These are phyloP conservation scores for Ogataea chonburiensis DNA, from an alignment of 805 yeast genomes.

Conservation along the genomic window DNA sequence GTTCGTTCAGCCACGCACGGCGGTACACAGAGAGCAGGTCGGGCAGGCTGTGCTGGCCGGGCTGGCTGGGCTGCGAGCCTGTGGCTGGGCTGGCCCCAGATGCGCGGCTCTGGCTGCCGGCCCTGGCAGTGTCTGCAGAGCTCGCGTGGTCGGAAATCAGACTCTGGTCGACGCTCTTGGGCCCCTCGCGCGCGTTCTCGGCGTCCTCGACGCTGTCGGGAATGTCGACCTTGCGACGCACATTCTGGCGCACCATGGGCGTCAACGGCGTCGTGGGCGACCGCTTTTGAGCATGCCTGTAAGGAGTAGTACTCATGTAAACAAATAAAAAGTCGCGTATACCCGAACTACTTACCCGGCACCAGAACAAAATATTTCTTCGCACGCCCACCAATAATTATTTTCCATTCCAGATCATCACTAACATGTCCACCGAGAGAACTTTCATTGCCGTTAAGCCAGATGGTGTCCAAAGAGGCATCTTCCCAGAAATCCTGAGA, in stretches of 20 bases:
- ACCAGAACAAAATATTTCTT: conserved; percentile 3
- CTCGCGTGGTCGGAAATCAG: too few species aligned
- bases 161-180: too few species aligned
- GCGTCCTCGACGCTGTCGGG: too few species aligned
- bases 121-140: too few species aligned
- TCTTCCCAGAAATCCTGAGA: conserved; percentile 81
- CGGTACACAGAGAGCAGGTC: too few species aligned
- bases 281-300: conserved; percentile 22
- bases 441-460: conserved; percentile 94
- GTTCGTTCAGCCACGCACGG: conserved; percentile 21
- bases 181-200: too few species aligned
- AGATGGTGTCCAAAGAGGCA: conserved; percentile 99
- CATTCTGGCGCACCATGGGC: conserved; percentile 28
- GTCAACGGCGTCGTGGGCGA: conserved; percentile 36
- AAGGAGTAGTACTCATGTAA: conserved; percentile 14
- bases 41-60: too few species aligned
- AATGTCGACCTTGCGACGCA: conserved; percentile 26
- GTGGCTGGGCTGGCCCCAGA: too few species aligned
- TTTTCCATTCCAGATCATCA: conserved; percentile 8
- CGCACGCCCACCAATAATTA: conserved; percentile 6
- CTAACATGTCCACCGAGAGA: conserved; percentile 68
- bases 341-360: conserved; percentile 9
- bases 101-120: too few species aligned
- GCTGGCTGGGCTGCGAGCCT: too few species aligned
- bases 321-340: conserved; percentile 11